Evolutionary conservation across 1,284 basidiomycete genomes (phyloP), one percentile per base, ranked within the genome.

Genomic region (Trametes pubescens): DNA sequence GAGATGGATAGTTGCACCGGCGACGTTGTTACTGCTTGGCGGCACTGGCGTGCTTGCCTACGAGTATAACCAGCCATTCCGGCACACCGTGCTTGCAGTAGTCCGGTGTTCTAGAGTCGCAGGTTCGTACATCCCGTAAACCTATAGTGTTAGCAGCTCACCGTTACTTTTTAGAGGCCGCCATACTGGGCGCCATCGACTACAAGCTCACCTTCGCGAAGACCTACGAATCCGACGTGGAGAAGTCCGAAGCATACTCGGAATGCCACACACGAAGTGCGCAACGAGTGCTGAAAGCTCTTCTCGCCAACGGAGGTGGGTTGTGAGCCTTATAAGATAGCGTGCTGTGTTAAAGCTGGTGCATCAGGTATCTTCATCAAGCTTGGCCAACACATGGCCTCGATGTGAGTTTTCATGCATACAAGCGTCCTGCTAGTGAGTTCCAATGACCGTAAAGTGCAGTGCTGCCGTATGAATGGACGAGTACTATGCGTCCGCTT

Each of bases 351-450:
- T 8, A 4, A 8, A 4, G 21, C 4, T 14, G 24, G 47, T 29
- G 13, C 13, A 5, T n/a, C 44, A 82, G 94, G 95, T 16, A 88
- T 97, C 43, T 98, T 95, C 76, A 96, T 98, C 76, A 98, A 98
- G 75, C 78, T 96, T 65, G 96, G 95, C 2, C 95, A 98, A 75
- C 95, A 98, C 76, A 88, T 99, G 74, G 85, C 89, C 35, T 90
- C 90, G 14, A 71, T 92, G 77, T 86, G 69, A 70, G 84, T 80
- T 26, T 29, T 16, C 24, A 26, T 24, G 38, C 35, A 7, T 8
- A 7, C 26, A 11, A 21, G 14, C 16, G 1, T 29, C 13, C 10
- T 22, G 24, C 49, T 47, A 37, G 47, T 32, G 35, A 48, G 49
- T 61, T 32, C 47, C 66, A 66, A 59, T 66, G 53, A 43, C 66